Evolutionary conservation across 2,329 filamentous ascomycete species (phyloP).

Genomic region (Sporothrix protearum): DNA sequence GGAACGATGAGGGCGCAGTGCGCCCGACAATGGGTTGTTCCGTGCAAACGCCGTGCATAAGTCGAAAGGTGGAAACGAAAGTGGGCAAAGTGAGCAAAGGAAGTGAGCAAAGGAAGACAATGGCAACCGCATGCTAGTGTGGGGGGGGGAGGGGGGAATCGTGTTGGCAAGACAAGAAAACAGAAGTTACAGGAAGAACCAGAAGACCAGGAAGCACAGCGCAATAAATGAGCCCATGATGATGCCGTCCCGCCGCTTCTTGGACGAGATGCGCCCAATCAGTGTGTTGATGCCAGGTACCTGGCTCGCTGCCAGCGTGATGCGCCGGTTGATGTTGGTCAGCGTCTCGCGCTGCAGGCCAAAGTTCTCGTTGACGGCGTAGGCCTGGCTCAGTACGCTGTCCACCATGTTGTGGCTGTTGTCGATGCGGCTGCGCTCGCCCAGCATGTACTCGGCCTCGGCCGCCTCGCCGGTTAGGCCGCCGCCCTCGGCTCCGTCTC

Average conservation of each 20-base stretch:
- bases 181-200: conserved; percentile 63
- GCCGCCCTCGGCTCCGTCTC: conserved; percentile 67
- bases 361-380: conserved; percentile 93
- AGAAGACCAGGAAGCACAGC: conserved; percentile 81
- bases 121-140: conserved; percentile 11
- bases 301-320: conserved; percentile 82
- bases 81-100: no score
- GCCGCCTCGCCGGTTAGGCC: conserved; percentile 60
- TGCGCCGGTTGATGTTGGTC: conserved; percentile 82
- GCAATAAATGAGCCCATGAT: conserved; percentile 91
- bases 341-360: conserved; percentile 81
- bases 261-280: conserved; percentile 87
- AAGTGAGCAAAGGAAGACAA: not conserved
- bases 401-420: conserved; percentile 87
- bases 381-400: conserved; percentile 87
- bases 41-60: not conserved
- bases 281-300: conserved; percentile 90
- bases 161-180: not conserved
- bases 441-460: conserved; percentile 96
- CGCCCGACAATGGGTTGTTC: not conserved
- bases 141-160: not conserved
- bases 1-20: not conserved
- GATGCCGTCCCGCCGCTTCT: conserved; percentile 91
- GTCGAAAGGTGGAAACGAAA: not conserved
- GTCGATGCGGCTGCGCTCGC: conserved; percentile 80